Conservation (phyloP, 768 basidiomycete genomes). For the Rhodotorula toruloides region DNA sequence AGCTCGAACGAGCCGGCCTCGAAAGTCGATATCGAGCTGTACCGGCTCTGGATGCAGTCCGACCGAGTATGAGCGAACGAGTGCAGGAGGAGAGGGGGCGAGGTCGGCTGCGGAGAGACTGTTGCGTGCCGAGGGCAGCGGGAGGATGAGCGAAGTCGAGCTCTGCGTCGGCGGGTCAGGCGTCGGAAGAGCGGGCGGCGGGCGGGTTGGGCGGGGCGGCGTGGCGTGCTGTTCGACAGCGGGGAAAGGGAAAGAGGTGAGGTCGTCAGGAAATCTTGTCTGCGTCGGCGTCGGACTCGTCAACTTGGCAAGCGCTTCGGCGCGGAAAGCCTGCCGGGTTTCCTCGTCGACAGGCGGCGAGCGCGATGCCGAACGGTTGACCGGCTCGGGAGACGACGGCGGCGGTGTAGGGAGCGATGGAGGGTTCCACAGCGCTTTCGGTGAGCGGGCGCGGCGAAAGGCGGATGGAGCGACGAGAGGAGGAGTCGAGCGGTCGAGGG, state of each 20-base stretch:
- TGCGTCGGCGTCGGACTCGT: conserved; percentile 18
- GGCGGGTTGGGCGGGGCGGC: background rate
- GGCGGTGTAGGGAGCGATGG: background rate
- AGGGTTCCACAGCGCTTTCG: background rate
- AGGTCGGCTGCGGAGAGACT: background rate
- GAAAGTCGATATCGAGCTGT: conserved; percentile 32
- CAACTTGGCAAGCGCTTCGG: conserved; percentile 27
- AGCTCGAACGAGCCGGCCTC: conserved; percentile 19
- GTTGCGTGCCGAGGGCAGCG: background rate
- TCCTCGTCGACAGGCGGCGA: conserved; percentile 10
- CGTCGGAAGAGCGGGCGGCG: conserved; percentile 10
- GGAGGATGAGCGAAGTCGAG: conserved; percentile 9
- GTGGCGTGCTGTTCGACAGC: background rate
- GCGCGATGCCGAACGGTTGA: background rate
- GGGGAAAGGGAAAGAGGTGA: conserved; percentile 25
- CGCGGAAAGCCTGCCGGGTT: background rate
- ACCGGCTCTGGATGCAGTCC: conserved; percentile 14
- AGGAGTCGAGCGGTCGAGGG: background rate
- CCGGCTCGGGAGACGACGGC: background rate
- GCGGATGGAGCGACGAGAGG: background rate
- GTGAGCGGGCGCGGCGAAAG: background rate
- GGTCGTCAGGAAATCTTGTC: conserved; percentile 11
- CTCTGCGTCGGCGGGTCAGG: background rate
- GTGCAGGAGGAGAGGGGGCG: conserved; percentile 10
- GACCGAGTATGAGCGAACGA: conserved; percentile 24